phyloP scores from a whole-genome alignment of 1,284 basidiomycete species.

The Anthracocystis panici-leucophaei region DNA sequence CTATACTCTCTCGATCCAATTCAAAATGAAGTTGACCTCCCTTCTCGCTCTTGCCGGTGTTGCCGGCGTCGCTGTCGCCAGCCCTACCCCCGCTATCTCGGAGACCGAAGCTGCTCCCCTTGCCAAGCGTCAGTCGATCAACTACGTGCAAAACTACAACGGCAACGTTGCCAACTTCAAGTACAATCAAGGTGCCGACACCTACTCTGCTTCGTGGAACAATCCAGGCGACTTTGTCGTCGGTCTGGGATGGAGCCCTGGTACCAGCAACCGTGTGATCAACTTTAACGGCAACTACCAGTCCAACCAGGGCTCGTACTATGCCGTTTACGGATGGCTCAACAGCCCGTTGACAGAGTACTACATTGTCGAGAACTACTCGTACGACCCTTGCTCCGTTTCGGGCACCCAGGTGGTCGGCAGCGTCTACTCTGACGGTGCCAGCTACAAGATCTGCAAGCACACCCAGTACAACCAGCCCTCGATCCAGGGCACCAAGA shows the following conservation, averaged over 20 bases:
- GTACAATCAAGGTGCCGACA: slow-evolving; percentile 23
- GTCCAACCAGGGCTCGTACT: slow-evolving; percentile 32
- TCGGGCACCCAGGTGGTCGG: slow-evolving; percentile 16
- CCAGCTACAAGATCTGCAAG: slow-evolving; percentile 44
- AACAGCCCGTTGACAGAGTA: slow-evolving; percentile 42
- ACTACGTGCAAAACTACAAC: slow-evolving; percentile 47
- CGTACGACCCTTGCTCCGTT: slow-evolving; percentile 35
- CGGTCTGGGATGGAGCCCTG: slow-evolving; percentile 31
- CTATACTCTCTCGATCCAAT: neutral
- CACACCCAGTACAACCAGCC: slow-evolving; percentile 44
- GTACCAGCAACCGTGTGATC: slow-evolving; percentile 21
- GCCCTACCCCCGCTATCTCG: slow-evolving; percentile 9
- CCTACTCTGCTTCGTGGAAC: slow-evolving; percentile 35
- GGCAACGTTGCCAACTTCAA: slow-evolving; percentile 35
- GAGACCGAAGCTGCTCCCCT: slow-evolving; percentile 8
- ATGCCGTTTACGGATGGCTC: slow-evolving; percentile 44
- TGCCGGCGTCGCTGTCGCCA: slow-evolving; percentile 21
- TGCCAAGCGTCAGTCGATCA: slow-evolving; percentile 35
- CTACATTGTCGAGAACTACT: slow-evolving; percentile 46
- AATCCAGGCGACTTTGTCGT: slow-evolving; percentile 38
- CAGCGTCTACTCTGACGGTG: slow-evolving; percentile 31
- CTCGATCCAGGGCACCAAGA: slow-evolving; percentile 47
- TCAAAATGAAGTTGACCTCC: slow-evolving; percentile 25
- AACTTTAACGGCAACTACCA: slow-evolving; percentile 36
- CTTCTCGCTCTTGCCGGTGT: slow-evolving; percentile 18